Percentiles rank a stretch among this genome's conserved stretches.
phyloP scores from a whole-genome alignment of 2,329 filamentous ascomycete species.

The Stachybotrys elegans region DNA sequence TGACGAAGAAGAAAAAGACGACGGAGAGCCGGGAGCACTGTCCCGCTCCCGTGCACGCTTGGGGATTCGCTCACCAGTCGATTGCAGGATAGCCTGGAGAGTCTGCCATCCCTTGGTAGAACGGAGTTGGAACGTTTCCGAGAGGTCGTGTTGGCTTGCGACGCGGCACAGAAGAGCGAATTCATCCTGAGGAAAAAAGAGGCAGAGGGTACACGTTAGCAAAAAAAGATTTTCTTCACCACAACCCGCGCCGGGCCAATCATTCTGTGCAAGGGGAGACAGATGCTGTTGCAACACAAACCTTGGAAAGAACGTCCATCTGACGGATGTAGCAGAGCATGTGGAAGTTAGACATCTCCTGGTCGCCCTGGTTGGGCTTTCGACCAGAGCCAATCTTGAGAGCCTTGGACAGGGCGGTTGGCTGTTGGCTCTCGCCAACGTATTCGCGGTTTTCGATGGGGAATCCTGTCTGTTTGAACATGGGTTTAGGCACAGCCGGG shows the following conservation, averaged over 20 bases:
- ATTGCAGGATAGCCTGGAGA: slow-evolving; percentile 85
- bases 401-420: slow-evolving; percentile 60
- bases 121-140: slow-evolving; percentile 77
- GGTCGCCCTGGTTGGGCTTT: slow-evolving; percentile 55
- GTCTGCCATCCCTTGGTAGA: slow-evolving; percentile 92
- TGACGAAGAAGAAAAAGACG: slow-evolving; percentile 18
- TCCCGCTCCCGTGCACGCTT: slow-evolving; percentile 56
- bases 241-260: too few relatives aligned
- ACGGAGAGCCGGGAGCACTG: slow-evolving; percentile 20
- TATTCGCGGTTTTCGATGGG: slow-evolving; percentile 88
- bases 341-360: slow-evolving; percentile 87
- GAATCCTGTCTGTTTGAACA: slow-evolving; percentile 71
- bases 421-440: slow-evolving; percentile 81
- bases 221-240: too few relatives aligned
- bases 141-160: slow-evolving; percentile 73
- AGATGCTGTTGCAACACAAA: slow-evolving; percentile 33
- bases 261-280: background rate
- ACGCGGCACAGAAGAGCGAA: slow-evolving; percentile 80
- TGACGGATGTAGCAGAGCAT: slow-evolving; percentile 81
- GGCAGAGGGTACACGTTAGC: slow-evolving; percentile 6
- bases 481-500: slow-evolving; percentile 70
- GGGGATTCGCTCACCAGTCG: slow-evolving; percentile 92
- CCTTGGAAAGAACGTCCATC: slow-evolving; percentile 80
- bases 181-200: slow-evolving; percentile 63
- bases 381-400: slow-evolving; percentile 59